Evolutionary conservation across 2,329 filamentous ascomycete species (phyloP), one percentile per base, ranked within the genome.

Genomic region (Fusarium scirpi): DNA sequence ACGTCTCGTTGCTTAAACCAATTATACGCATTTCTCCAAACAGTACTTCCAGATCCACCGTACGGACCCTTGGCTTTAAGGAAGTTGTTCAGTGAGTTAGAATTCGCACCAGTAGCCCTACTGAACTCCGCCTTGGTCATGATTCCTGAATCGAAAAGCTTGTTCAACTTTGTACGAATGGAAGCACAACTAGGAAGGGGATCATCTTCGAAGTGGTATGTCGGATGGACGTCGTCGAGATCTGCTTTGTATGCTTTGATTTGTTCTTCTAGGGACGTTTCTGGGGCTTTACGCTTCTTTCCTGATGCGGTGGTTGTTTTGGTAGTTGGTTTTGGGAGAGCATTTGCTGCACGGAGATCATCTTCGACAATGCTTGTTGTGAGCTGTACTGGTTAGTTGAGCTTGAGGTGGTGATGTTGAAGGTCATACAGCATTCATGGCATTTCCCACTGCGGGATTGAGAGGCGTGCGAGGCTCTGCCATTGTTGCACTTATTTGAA

Each of bases 1-100:
- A 59, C 53, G 13, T 65, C 61, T 15, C 53, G 20, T 4, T 65
- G 46, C 16, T 64, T 41, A 3, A 65, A 65, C 60, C 60, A 65
- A 13, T 16, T 15, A 6, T 65, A 65, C 12, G 62, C 32, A 3
- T 47, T 65, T 2, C 20, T 29, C 60, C 60, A 65, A 10, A 65
- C 52, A 7, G 11, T 20, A 18, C 62, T 65, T 2, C 27, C 32
- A 8, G 41, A 32, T 3, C 62, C 62, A 6, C 53, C 60, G 6
- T 47, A 34, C 1, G 41, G 29, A 13, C 61, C 60, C 9, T 46
- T 65, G 13, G 32, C 18, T 8, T 30, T 51, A 11, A 59, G 32
- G 12, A 65, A 65, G 1, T n/a, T 65, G 24, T 47, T 52, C 6
- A 59, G 29, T 0, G 62, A 65, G 24, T 52, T 65, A 2, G 46